Percentiles rank a stretch among this genome's conserved stretches.
phyloP scores from a whole-genome alignment of 2,329 filamentous ascomycete species.

The Apiospora koreana region DNA sequence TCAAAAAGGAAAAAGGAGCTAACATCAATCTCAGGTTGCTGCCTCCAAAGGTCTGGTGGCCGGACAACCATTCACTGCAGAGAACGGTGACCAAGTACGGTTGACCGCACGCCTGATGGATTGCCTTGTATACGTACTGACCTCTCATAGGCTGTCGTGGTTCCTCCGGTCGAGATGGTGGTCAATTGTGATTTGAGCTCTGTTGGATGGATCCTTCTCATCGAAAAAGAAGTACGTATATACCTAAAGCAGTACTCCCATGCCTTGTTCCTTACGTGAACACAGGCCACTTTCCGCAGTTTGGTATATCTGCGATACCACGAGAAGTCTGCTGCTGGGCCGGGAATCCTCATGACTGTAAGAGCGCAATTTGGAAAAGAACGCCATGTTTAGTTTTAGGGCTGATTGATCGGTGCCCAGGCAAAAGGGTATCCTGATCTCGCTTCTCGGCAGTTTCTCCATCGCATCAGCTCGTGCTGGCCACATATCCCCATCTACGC shows the following conservation, averaged over 20 bases:
- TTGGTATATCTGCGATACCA: conserved; percentile 60
- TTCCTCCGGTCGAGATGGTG: conserved; percentile 57
- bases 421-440: conserved; percentile 84
- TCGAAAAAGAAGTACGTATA: conserved; percentile 72
- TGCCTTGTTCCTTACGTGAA: conserved; percentile 18
- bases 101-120: neutral
- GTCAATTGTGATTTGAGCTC: conserved; percentile 48
- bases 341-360: conserved; percentile 72
- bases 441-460: conserved; percentile 66
- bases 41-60: conserved; percentile 71
- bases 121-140: neutral
- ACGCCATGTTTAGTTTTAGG: neutral
- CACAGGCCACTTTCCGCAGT: conserved; percentile 73
- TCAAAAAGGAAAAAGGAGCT: neutral
- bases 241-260: too few relatives aligned
- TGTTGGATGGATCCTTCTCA: conserved; percentile 67
- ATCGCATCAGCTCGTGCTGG: conserved; percentile 46
- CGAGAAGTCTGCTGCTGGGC: conserved; percentile 45
- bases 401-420: conserved; percentile 39
- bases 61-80: conserved; percentile 43
- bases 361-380: conserved; percentile 12
- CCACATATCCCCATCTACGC: conserved; percentile 59
- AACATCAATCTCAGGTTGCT: conserved; percentile 54
- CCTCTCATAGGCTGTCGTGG: conserved; percentile 36
- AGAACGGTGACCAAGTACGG: conserved; percentile 31